phyloP scores from a whole-genome alignment of 164 flowering plant genomes.

The Litsea cubeba region DNA sequence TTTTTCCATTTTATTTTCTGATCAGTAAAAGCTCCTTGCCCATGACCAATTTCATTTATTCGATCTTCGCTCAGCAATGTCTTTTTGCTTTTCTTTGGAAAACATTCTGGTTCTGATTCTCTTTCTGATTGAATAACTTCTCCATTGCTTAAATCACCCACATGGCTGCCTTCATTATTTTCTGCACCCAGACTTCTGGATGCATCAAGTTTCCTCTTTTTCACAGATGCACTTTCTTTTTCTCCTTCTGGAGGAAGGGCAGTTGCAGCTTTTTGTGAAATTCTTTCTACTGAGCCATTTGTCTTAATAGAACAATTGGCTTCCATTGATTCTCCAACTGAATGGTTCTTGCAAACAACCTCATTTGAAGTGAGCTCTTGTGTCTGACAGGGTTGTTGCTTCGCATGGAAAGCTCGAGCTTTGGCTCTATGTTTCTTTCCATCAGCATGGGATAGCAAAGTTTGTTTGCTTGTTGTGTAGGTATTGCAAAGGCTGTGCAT shows the following conservation, averaged over 20 bases:
- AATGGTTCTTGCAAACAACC: constrained; percentile 20
- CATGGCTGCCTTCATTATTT: constrained; percentile 14
- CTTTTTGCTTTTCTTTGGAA: constrained; percentile 25
- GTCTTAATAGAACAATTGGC: constrained; percentile 8
- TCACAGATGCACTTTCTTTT: constrained; percentile 34
- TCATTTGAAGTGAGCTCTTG: constrained; percentile 34
- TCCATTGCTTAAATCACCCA: constrained; percentile 33
- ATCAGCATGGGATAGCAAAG: constrained; percentile 85
- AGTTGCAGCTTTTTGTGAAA: constrained; percentile 17
- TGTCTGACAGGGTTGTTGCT: constrained; percentile 44
- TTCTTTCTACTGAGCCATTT: constrained; percentile 26
- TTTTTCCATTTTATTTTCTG: constrained; percentile 84
- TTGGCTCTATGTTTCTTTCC: constrained; percentile 92
- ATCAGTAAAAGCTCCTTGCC: constrained; percentile 13
- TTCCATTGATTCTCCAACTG: constrained; percentile 16
- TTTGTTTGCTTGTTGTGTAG: constrained; percentile 72
- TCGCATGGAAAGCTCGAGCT: constrained; percentile 76
- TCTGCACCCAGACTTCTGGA: constrained; percentile 20
- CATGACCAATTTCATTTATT: constrained; percentile 7
- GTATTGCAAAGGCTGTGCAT: constrained; percentile 80
- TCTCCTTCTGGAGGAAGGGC: constrained; percentile 18
- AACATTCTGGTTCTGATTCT: constrained; percentile 19
- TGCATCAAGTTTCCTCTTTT: constrained; percentile 53
- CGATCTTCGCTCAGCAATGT: constrained; percentile 13
- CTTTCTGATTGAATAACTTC: constrained; percentile 43